Percentiles rank a stretch among this genome's conserved stretches.
Conservation (phyloP, 2,329 filamentous ascomycete species). For the Neofusicoccum sp. region DNA sequence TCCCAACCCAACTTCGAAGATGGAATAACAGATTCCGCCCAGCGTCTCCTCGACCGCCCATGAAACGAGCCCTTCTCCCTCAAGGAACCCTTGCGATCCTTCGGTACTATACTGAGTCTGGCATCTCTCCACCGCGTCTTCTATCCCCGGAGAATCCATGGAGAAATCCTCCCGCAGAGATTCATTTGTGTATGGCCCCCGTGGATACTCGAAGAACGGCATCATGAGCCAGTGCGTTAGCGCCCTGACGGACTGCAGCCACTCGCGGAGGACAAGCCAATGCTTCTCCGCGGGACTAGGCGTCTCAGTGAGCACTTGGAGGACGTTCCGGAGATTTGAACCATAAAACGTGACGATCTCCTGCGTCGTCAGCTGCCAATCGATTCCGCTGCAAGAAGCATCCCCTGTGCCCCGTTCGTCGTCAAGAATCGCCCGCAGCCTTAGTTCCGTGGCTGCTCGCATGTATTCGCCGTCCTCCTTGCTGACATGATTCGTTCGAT, state of each 20-base stretch:
- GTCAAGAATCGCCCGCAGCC: slow-evolving; percentile 21
- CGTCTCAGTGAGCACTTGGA: slow-evolving; percentile 23
- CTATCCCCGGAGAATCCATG: slow-evolving; percentile 34
- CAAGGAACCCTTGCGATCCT: slow-evolving; percentile 23
- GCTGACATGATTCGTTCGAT: slow-evolving; percentile 24
- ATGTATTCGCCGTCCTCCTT: slow-evolving; percentile 25
- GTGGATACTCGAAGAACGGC: slow-evolving; percentile 48
- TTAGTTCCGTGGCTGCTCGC: slow-evolving; percentile 21
- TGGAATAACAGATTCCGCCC: slow-evolving; percentile 41
- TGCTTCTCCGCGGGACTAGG: not conserved
- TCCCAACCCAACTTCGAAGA: slow-evolving; percentile 45
- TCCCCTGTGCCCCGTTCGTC: not conserved
- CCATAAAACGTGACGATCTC: slow-evolving; percentile 45
- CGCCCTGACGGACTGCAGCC: slow-evolving; percentile 27
- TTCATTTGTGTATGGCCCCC: slow-evolving; percentile 19
- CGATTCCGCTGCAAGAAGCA: slow-evolving; percentile 34
- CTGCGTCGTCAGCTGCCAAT: slow-evolving; percentile 44
- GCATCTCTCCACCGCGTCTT: slow-evolving; percentile 43
- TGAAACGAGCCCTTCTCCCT: slow-evolving; percentile 39
- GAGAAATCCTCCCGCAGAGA: slow-evolving; percentile 31
- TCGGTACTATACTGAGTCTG: slow-evolving; percentile 41
- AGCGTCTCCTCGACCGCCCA: slow-evolving; percentile 44
- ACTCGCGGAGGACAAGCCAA: slow-evolving; percentile 6
- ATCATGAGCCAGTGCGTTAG: slow-evolving; percentile 47
- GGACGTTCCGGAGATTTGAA: slow-evolving; percentile 31